Evolutionary conservation across 129 eudicot species (phyloP), one percentile per base, ranked within the genome.

Genomic region (Saposhnikovia divaricata): DNA sequence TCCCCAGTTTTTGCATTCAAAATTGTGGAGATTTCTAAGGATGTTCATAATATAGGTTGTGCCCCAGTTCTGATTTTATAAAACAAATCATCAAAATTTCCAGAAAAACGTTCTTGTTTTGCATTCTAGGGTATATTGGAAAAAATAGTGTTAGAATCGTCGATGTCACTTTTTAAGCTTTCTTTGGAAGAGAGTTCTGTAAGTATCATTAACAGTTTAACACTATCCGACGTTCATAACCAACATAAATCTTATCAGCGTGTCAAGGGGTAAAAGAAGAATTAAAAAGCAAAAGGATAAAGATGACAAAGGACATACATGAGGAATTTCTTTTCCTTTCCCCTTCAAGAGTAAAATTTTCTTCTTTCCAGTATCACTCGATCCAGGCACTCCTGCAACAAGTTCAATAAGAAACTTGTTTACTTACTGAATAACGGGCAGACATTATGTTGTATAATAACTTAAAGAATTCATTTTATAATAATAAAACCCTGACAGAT

Each of bases 331-430:
- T 84, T 90, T 89, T 66, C 89, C 93, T 91, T 94, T 94, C 78
- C 97, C 98, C 84, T 92, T 95, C 85, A 95, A 77, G 78, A 95
- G 96, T 83, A 93, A 76, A 83, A 93, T 90, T 83, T 89, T 93
- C 89, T 86, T 91, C 88, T 91, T 89, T 82, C 96, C 93, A 71
- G 31, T 66, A 83, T 87, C 92, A 79, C 85, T 70, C 63, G 84
- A 72, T 81, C 85, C 92, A 75, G 90, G 78, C 57, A 87, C 86
- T 83, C 92, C 98, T 92, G 85, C 76, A 80, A 84, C 59, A 79
- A 50, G 77, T 80, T 55, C 59, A 76, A 78, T 63, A 55, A 19
- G 31, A 14, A 78, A 28, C 21, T 46, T 44, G 50, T 46, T 46
- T 46, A 46, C 50, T 46, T 46, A 46, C 75, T 79, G 5, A 14